Conservation (phyloP, 148 eudicot genomes). For the Fagopyrum esculentum region DNA sequence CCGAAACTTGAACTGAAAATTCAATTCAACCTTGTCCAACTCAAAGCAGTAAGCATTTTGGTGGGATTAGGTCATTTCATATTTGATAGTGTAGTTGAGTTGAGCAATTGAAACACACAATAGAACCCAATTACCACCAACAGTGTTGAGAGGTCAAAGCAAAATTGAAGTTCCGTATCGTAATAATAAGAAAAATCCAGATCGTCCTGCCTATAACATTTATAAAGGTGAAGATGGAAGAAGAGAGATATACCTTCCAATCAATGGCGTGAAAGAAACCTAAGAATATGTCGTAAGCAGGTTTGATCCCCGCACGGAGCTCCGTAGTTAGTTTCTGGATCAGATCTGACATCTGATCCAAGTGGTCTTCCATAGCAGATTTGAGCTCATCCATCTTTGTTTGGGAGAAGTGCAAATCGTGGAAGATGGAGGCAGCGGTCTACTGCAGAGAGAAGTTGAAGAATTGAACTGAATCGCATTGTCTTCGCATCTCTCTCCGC, state of each 20-base stretch:
- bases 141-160: background rate
- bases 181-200: background rate
- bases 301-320: conserved; percentile 58
- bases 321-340: conserved; percentile 54
- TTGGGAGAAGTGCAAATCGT: background rate
- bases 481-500: background rate
- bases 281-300: conserved; percentile 69
- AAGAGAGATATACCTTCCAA: conserved; percentile 57
- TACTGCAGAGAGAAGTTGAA: background rate
- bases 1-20: background rate
- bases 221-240: background rate
- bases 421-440: background rate
- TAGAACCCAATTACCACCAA: background rate
- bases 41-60: background rate
- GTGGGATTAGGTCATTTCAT: background rate
- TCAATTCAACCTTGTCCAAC: background rate
- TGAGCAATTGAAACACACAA: background rate
- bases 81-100: background rate
- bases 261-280: conserved; percentile 92
- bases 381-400: conserved; percentile 63
- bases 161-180: background rate
- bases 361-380: conserved; percentile 58
- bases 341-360: conserved; percentile 82
- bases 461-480: background rate
- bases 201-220: background rate